Conservation (phyloP, 2,329 filamentous ascomycete genomes). For the Nothomitra cinnamomea region DNA sequence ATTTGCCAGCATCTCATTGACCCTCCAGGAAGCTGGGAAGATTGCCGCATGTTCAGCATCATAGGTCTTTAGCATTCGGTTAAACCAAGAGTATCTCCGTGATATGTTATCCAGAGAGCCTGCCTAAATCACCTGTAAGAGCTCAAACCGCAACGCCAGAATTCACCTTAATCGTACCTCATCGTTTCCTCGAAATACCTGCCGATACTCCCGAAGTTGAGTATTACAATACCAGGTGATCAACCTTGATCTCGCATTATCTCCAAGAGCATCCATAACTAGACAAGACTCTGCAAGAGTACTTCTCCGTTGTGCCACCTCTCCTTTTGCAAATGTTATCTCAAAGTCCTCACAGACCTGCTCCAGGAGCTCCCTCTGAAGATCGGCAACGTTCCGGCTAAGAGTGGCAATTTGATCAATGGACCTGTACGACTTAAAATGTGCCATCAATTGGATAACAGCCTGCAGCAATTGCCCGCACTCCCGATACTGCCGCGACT, state of each 20-base stretch:
- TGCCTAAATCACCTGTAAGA: constrained; percentile 29
- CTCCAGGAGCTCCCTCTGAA: constrained; percentile 83
- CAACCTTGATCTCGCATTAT: constrained; percentile 63
- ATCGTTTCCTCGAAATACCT: constrained; percentile 90
- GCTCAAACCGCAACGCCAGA: neutral
- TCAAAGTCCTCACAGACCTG: constrained; percentile 99
- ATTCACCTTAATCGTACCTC: constrained; percentile 31
- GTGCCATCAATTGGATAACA: constrained; percentile 91
- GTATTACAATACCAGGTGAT: constrained; percentile 98
- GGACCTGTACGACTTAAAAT: constrained; percentile 95
- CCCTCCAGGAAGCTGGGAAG: constrained; percentile 77
- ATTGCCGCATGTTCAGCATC: constrained; percentile 82
- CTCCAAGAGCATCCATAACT: constrained; percentile 88
- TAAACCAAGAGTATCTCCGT: constrained; percentile 89
- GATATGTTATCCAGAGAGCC: constrained; percentile 94
- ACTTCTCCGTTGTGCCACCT: constrained; percentile 51
- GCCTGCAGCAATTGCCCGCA: constrained; percentile 88
- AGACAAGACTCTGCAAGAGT: constrained; percentile 74
- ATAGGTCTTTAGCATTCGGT: constrained; percentile 85
- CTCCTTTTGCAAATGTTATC: constrained; percentile 77
- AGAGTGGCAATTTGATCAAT: constrained; percentile 95
- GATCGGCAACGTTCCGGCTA: constrained; percentile 79
- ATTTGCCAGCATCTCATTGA: constrained; percentile 77
- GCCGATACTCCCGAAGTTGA: constrained; percentile 82
- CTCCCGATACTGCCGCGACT: constrained; percentile 80